These are phyloP conservation scores for Jackrogersella minutella DNA, from an alignment of 495 filamentous ascomycete species.

Conservation along the genomic window DNA sequence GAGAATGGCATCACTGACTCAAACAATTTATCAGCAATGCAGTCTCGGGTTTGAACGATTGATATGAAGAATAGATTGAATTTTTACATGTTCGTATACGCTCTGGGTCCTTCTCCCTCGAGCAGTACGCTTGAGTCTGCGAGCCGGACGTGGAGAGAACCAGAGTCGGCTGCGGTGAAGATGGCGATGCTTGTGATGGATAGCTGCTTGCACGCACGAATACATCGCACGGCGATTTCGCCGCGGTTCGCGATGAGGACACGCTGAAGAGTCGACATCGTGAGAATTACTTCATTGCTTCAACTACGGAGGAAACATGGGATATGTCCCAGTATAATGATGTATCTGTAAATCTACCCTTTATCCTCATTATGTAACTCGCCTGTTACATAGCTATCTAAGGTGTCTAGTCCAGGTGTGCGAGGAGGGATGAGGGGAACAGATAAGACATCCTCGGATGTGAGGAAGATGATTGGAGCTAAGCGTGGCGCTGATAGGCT, in stretches of 20 bases:
- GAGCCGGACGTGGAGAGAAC: slow-evolving; percentile 60
- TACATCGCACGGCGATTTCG: slow-evolving; percentile 63
- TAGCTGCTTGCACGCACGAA: slow-evolving; percentile 52
- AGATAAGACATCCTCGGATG: slow-evolving; percentile 19
- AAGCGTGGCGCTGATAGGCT: background rate
- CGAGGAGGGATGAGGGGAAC: slow-evolving; percentile 25
- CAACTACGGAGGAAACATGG: background rate
- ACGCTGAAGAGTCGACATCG: slow-evolving; percentile 14
- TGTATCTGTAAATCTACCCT: too few species aligned
- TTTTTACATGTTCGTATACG: slow-evolving; percentile 39
- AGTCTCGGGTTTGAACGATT: background rate
- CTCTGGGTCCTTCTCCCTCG: slow-evolving; percentile 31
- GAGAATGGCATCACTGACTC: slow-evolving; percentile 35
- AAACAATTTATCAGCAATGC: slow-evolving; percentile 8
- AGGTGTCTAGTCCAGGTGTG: too few species aligned
- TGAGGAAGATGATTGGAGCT: slow-evolving; percentile 12
- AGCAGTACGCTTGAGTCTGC: slow-evolving; percentile 59
- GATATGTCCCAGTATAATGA: too few species aligned
- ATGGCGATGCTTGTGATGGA: slow-evolving; percentile 61
- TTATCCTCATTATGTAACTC: too few species aligned
- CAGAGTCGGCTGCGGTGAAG: slow-evolving; percentile 64
- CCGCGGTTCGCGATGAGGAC: slow-evolving; percentile 61
- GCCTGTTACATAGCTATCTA: too few species aligned
- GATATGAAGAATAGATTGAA: background rate
- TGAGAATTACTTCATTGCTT: background rate